phyloP scores from a whole-genome alignment of 139 green algal species.

The Chlamydomonas eustigma region DNA sequence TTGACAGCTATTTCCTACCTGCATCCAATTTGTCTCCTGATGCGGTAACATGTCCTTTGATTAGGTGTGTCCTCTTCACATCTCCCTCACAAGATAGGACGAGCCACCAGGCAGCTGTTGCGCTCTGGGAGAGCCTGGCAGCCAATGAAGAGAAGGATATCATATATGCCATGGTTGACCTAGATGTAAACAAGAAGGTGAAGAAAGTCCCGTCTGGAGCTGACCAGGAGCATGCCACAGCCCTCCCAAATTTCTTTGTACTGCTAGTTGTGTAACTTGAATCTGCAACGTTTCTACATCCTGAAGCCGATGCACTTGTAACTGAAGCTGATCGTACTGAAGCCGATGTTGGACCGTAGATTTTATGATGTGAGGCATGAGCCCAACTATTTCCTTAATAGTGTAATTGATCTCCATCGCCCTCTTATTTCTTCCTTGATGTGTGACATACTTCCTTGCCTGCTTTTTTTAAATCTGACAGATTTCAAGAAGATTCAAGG shows the following conservation, averaged over 20 bases:
- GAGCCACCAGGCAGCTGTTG: background rate
- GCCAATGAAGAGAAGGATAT: constrained; percentile 9
- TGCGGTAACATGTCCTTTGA: too few relatives aligned
- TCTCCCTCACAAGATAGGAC: background rate
- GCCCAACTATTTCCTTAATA: too few relatives aligned
- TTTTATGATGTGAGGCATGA: too few relatives aligned
- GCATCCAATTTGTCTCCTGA: too few relatives aligned
- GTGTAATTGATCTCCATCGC: too few relatives aligned
- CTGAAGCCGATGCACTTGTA: background rate
- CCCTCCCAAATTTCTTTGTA: background rate
- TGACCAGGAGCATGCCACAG: too few relatives aligned
- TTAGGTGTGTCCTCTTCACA: constrained; percentile 10
- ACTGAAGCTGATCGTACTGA: background rate
- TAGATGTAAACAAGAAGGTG: constrained; percentile 4
- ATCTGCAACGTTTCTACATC: background rate
- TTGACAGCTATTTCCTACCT: too few relatives aligned
- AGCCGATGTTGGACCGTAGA: background rate
- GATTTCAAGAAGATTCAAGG: too few relatives aligned
- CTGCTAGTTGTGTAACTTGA: background rate
- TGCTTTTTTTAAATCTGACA: too few relatives aligned
- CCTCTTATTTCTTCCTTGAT: too few relatives aligned
- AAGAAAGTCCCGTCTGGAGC: background rate
- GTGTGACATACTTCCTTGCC: too few relatives aligned
- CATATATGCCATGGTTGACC: constrained; percentile 4
- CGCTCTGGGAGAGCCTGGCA: background rate